These are phyloP conservation scores for Lasiosphaeris hirsuta DNA, from an alignment of 495 filamentous ascomycete genomes.

Conservation along the genomic window DNA sequence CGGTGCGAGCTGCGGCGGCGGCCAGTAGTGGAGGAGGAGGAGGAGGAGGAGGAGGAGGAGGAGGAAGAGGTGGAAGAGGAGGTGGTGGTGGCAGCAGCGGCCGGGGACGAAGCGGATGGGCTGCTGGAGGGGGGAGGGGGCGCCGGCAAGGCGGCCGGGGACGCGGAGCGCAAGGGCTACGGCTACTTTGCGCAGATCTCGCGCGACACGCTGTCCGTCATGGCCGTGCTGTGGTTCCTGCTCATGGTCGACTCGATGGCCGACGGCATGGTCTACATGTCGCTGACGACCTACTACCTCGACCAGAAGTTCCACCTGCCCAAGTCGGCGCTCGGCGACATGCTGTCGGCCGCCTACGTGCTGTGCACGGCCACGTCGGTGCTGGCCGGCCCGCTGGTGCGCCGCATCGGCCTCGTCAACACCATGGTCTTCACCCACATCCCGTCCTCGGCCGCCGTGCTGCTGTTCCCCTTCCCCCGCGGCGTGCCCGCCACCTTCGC, in stretches of 20 bases:
- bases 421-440: constrained; percentile 50
- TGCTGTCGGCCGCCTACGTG: constrained; percentile 34
- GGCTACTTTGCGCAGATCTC: constrained; percentile 52
- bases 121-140: not conserved
- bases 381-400: constrained; percentile 70
- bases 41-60: not conserved
- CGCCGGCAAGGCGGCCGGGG: constrained; percentile 1
- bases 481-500: constrained; percentile 51
- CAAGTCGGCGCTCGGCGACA: constrained; percentile 55
- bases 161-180: no score
- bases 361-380: constrained; percentile 54
- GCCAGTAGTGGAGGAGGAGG: not conserved
- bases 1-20: constrained; percentile 35
- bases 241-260: constrained; percentile 77
- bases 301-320: constrained; percentile 67
- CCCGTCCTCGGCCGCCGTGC: constrained; percentile 40
- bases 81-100: constrained; percentile 6
- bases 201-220: constrained; percentile 52
- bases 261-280: constrained; percentile 70
- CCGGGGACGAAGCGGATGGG: not conserved
- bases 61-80: constrained; percentile 11
- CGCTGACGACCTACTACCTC: constrained; percentile 76
- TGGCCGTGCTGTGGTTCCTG: constrained; percentile 69
- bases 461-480: constrained; percentile 36
- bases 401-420: constrained; percentile 71